Base-by-base conservation (phyloP, 2,329 filamentous ascomycete species). In the Didymella keratinophila region DNA sequence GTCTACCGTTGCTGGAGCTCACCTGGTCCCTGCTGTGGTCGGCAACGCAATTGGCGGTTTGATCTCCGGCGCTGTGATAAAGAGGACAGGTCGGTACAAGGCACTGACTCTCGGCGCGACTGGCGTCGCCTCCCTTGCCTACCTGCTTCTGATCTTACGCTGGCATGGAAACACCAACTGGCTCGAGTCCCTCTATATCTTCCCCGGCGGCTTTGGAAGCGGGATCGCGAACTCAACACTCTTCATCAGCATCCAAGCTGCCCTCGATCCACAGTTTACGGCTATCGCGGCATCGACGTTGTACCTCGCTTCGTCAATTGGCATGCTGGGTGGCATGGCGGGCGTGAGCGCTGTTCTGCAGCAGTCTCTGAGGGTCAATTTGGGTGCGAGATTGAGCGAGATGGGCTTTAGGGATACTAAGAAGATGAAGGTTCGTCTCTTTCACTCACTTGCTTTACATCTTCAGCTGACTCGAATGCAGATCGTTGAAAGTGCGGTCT, bases 11-110 rank as follows among this genome's bases (percentile, higher is more conserved):
- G 87, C 88, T 0, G 83, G 83, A 2, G 78, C 84, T 0, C 86
- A 90, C 65, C 78, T 92, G 0, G 81, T 91, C 39, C 89, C 89
- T 0, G 86, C 89, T 0, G 87, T 92, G 0, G 74, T 84, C 0
- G 89, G 89, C 0, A 91, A 92, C 64, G 85, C 88, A 0, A 58
- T 86, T 0, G 89, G 88, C 1, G 87, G 87, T 0, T 76, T 92
- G 0, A 80, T 81, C 42, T 76, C 74, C 5, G 66, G 66, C 18
- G 62, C 61, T 47, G 55, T 65, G 12, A 65, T 65, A 56, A 59
- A 48, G 10, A 52, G 63, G 18, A 67, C 65, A 11, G 71, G 71
- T n/a, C 62, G 65, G 1, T 74, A 74, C 56, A 72, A 71, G 49
- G 21, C 42, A 8, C 53, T 69, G 9, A 67, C 62, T 10, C 50